Percentiles rank a stretch among this genome's conserved stretches.
Conservation (phyloP, 2,329 filamentous ascomycete species). For the Rugonectria rugulosa region DNA sequence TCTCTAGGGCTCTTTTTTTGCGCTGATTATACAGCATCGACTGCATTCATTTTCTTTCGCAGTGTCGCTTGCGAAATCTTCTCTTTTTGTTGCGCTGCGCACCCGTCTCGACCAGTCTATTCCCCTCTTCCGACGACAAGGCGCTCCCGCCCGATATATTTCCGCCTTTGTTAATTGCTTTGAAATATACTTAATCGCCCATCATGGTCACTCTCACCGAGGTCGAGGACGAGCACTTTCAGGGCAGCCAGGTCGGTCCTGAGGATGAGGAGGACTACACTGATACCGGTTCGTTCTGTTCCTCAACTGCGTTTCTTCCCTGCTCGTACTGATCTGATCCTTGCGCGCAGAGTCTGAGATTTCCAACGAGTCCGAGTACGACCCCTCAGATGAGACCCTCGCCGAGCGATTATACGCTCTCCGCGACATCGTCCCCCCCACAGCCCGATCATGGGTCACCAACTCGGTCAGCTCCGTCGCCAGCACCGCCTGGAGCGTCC, state of each 20-base stretch:
- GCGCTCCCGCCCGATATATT: slow-evolving; percentile 17
- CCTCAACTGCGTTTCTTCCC: slow-evolving; percentile 6
- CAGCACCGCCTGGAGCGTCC: slow-evolving; percentile 57
- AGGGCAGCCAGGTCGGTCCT: slow-evolving; percentile 70
- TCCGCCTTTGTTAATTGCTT: slow-evolving; percentile 9
- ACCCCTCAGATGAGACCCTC: slow-evolving; percentile 65
- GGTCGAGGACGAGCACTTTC: slow-evolving; percentile 96
- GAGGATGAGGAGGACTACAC: slow-evolving; percentile 93
- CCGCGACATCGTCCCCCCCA: slow-evolving; percentile 78
- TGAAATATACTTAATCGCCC: slow-evolving; percentile 34
- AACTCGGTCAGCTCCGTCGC: slow-evolving; percentile 65
- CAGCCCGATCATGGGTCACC: slow-evolving; percentile 72
- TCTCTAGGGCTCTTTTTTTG: no score
- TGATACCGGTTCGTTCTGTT: slow-evolving; percentile 77
- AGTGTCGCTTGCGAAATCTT: no score
- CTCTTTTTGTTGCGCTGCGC: no score
- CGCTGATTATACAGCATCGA: neutral
- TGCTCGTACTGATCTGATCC: slow-evolving; percentile 14
- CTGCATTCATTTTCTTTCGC: neutral
- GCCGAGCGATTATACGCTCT: slow-evolving; percentile 75
- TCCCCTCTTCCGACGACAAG: slow-evolving; percentile 10
- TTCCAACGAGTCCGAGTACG: slow-evolving; percentile 79
- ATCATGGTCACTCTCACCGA: slow-evolving; percentile 96
- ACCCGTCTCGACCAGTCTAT: no score
- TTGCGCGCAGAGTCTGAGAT: slow-evolving; percentile 77